These are phyloP conservation scores for Diaporthe capsici DNA, from an alignment of 2,329 filamentous ascomycete species.

Conservation along the genomic window DNA sequence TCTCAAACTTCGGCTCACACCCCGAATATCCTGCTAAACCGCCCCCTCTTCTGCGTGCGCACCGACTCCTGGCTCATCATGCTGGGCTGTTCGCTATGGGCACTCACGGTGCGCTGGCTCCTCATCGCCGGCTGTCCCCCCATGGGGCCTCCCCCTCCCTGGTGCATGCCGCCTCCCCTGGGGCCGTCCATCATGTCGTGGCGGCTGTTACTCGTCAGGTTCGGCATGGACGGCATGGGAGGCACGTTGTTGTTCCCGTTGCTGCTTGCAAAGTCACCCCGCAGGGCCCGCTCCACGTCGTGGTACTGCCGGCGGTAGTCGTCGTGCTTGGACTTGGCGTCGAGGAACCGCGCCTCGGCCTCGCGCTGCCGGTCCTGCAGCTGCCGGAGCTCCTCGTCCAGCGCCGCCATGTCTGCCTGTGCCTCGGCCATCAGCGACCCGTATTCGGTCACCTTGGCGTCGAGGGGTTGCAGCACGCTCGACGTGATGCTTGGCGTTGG, in stretches of 20 bases:
- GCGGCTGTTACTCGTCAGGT: slow-evolving; percentile 16
- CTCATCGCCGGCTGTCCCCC: slow-evolving; percentile 33
- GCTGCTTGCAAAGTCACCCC: slow-evolving; percentile 52
- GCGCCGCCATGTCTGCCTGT: slow-evolving; percentile 56
- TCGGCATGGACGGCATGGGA: slow-evolving; percentile 38
- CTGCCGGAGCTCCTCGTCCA: slow-evolving; percentile 59
- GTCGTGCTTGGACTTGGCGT: slow-evolving; percentile 60
- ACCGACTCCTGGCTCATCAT: slow-evolving; percentile 41
- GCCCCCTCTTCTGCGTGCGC: slow-evolving; percentile 40
- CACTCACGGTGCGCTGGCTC: slow-evolving; percentile 37
- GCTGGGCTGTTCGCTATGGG: slow-evolving; percentile 36
- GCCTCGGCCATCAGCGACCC: slow-evolving; percentile 57
- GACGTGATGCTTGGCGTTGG: slow-evolving; percentile 59
- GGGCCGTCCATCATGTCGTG: slow-evolving; percentile 7
- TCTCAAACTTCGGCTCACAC: background rate
- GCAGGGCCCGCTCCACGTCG: slow-evolving; percentile 58
- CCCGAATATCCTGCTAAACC: slow-evolving; percentile 39
- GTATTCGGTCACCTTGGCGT: slow-evolving; percentile 61
- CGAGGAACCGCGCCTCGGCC: slow-evolving; percentile 57
- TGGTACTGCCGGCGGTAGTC: slow-evolving; percentile 58
- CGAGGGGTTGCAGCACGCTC: slow-evolving; percentile 60
- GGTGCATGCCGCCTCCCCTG: slow-evolving; percentile 12
- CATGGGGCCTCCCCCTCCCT: background rate
- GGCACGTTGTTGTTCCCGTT: background rate
- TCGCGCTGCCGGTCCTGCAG: slow-evolving; percentile 58